These are phyloP conservation scores for Arbutus unedo DNA, from an alignment of 148 eudicot genomes.

Conservation along the genomic window DNA sequence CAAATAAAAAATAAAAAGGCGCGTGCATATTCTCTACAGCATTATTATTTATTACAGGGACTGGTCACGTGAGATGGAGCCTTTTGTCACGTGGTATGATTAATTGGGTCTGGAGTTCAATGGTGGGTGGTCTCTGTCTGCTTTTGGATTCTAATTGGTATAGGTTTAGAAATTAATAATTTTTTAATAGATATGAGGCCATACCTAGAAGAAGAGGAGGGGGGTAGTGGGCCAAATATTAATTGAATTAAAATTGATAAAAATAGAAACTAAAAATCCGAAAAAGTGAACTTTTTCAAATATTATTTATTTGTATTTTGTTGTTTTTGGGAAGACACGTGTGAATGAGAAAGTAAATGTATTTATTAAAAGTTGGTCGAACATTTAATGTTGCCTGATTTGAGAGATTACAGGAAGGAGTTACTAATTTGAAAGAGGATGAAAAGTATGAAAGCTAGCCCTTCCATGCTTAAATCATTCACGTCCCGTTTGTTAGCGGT, in stretches of 20 bases:
- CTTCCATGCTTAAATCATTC: too few species aligned
- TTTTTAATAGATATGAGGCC: too few species aligned
- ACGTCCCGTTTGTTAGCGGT: too few species aligned
- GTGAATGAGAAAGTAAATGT: background rate
- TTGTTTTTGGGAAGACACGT: background rate
- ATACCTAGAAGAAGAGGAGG: too few species aligned
- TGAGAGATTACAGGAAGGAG: background rate
- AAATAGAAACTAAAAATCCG: background rate
- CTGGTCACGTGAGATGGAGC: constrained; percentile 14
- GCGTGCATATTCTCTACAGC: background rate
- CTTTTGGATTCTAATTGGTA: background rate
- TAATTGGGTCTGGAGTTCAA: background rate
- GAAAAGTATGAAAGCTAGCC: too few species aligned
- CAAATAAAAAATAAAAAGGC: background rate
- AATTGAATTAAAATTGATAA: background rate
- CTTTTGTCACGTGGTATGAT: constrained; percentile 12
- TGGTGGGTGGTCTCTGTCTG: constrained; percentile 9
- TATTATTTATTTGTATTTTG: background rate
- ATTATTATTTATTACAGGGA: background rate
- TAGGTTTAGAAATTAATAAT: too few species aligned
- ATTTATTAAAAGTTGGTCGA: background rate
- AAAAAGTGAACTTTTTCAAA: background rate
- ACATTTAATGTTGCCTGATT: background rate
- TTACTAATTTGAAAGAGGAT: background rate
- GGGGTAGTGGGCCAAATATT: background rate